phyloP scores from a whole-genome alignment of 2,329 filamentous ascomycete species.

The Dactylellina cionopaga region DNA sequence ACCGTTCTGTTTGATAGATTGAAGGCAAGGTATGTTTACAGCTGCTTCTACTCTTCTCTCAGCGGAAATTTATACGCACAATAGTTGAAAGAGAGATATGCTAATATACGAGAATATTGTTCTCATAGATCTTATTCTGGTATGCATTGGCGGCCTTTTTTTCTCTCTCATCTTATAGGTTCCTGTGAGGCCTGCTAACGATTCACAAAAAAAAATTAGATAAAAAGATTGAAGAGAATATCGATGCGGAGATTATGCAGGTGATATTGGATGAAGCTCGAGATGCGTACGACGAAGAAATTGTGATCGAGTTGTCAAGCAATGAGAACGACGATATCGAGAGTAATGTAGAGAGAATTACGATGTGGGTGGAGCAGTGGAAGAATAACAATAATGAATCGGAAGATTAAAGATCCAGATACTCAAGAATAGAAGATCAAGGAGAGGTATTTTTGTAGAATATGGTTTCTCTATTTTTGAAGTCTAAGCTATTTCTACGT shows the following conservation, averaged over 20 bases:
- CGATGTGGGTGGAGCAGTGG: constrained; percentile 85
- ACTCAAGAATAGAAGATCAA: background rate
- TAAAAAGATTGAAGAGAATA: constrained; percentile 90
- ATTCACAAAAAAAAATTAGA: constrained; percentile 69
- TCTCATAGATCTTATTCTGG: constrained; percentile 16
- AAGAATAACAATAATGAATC: constrained; percentile 69
- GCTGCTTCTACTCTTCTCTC: background rate
- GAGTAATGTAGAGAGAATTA: constrained; percentile 83
- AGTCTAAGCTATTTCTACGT: background rate
- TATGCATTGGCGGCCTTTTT: too few species aligned
- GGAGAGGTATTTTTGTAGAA: background rate
- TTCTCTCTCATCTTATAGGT: constrained; percentile 8
- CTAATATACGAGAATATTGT: background rate
- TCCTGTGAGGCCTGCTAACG: background rate
- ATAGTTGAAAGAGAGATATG: too few species aligned
- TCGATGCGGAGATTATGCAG: constrained; percentile 98
- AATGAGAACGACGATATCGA: constrained; percentile 87
- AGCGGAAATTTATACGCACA: background rate
- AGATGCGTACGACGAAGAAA: constrained; percentile 84
- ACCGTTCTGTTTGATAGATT: constrained; percentile 85
- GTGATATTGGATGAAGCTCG: constrained; percentile 89
- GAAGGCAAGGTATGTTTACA: constrained; percentile 70
- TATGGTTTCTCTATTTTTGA: constrained; percentile 1
- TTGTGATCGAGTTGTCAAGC: constrained; percentile 88
- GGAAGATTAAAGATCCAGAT: constrained; percentile 32